Evolutionary conservation across 371 early-diverging fungal species (phyloP).

Genomic region (Batkoa obscura): DNA sequence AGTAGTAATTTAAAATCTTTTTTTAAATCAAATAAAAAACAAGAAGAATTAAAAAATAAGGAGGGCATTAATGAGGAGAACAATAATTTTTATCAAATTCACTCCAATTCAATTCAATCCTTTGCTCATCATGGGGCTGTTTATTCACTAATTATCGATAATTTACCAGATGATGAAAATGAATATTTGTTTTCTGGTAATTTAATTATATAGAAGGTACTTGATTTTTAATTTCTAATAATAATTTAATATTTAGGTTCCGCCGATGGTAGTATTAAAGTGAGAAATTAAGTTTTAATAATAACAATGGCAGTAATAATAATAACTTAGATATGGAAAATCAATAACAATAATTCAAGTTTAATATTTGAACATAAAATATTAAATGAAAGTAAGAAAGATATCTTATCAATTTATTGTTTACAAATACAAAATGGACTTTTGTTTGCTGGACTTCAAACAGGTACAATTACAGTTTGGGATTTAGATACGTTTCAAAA

Average conservation of each 20-base stretch:
- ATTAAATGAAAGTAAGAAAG: slow-evolving; percentile 12
- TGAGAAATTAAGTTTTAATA: slow-evolving; percentile 5
- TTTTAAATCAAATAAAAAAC: not conserved
- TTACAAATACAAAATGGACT: slow-evolving; percentile 46
- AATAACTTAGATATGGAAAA: slow-evolving; percentile 28
- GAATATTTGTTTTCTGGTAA: slow-evolving; percentile 41
- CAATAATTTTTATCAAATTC: not conserved
- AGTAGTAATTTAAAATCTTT: not conserved
- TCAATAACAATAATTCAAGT: slow-evolving; percentile 14
- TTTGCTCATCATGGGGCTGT: slow-evolving; percentile 62
- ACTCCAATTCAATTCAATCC: slow-evolving; percentile 24
- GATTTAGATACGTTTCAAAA: slow-evolving; percentile 62
- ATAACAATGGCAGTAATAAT: not conserved
- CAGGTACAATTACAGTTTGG: slow-evolving; percentile 53
- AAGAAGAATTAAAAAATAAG: not conserved
- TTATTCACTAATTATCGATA: slow-evolving; percentile 35
- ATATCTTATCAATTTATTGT: slow-evolving; percentile 35
- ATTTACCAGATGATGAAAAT: slow-evolving; percentile 27
- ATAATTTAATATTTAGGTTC: slow-evolving; percentile 18
- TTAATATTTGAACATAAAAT: slow-evolving; percentile 21
- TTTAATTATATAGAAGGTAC: too few relatives aligned
- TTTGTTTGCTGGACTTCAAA: slow-evolving; percentile 61
- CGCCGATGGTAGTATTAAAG: slow-evolving; percentile 52
- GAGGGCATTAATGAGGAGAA: too few relatives aligned
- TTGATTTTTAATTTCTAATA: not conserved